Evolutionary conservation across 768 basidiomycete genomes (phyloP).

Genomic region (Crucibulum laeve): DNA sequence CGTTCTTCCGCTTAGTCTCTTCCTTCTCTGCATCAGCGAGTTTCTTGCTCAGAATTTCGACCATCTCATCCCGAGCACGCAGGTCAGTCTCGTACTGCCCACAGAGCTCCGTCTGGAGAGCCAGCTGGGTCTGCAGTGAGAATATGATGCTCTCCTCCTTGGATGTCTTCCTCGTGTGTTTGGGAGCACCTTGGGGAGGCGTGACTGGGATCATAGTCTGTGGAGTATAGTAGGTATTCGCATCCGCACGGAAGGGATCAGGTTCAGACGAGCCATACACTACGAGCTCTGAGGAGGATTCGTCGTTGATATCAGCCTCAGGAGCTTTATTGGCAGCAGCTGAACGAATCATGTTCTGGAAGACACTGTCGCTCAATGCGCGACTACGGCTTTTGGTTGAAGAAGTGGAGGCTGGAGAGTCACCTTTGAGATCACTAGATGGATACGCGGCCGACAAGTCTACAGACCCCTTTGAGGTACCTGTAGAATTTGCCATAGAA

Average conservation of each 20-base stretch:
- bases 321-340: slow-evolving; percentile 20
- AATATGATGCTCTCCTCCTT: slow-evolving; percentile 70
- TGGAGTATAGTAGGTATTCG: slow-evolving; percentile 74
- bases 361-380: slow-evolving; percentile 60
- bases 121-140: slow-evolving; percentile 70
- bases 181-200: slow-evolving; percentile 40
- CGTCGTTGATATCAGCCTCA: slow-evolving; percentile 65
- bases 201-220: slow-evolving; percentile 69
- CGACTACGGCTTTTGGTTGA: slow-evolving; percentile 42
- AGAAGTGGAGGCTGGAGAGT: slow-evolving; percentile 18
- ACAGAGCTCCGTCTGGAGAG: slow-evolving; percentile 71
- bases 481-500: slow-evolving; percentile 32
- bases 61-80: slow-evolving; percentile 67
- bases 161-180: slow-evolving; percentile 56
- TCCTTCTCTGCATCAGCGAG: slow-evolving; percentile 57
- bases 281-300: slow-evolving; percentile 41
- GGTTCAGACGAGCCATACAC: slow-evolving; percentile 47
- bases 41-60: slow-evolving; percentile 53
- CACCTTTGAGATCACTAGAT: slow-evolving; percentile 25
- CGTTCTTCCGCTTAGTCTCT: slow-evolving; percentile 50
- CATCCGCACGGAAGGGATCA: slow-evolving; percentile 71
- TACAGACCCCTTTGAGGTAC: slow-evolving; percentile 14
- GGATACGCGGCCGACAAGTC: slow-evolving; percentile 22
- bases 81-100: slow-evolving; percentile 77
- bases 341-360: slow-evolving; percentile 51